A percentile compares a stretch with the other conserved stretches of the same genome.
phyloP scores from a whole-genome alignment of 2,329 filamentous ascomycete species.

The Arthrinium phaeospermum region DNA sequence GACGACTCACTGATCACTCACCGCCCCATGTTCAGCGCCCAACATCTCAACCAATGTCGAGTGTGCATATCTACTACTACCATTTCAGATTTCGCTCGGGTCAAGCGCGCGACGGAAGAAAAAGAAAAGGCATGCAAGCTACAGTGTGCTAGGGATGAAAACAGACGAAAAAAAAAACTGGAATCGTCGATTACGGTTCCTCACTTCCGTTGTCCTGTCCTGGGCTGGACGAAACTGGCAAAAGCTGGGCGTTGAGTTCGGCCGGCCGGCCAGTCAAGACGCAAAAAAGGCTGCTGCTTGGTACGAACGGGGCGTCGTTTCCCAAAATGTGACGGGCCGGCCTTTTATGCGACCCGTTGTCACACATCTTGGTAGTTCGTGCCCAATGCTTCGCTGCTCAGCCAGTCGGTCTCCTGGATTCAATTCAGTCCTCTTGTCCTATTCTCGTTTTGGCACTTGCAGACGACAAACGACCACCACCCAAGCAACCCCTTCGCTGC shows the following conservation, averaged over 20 bases:
- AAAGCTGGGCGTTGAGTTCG: background rate
- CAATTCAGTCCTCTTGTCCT: background rate
- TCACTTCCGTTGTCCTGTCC: constrained; percentile 1
- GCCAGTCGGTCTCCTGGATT: background rate
- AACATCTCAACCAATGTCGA: constrained; percentile 1
- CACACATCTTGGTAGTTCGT: constrained; percentile 19
- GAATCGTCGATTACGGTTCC: constrained; percentile 15
- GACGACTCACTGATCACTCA: constrained; percentile 17
- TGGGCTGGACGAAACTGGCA: background rate
- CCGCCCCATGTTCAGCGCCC: constrained; percentile 16
- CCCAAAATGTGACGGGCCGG: constrained; percentile 21
- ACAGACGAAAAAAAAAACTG: background rate
- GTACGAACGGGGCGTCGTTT: constrained; percentile 14
- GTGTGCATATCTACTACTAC: constrained; percentile 10
- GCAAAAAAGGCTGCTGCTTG: background rate
- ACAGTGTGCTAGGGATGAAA: background rate
- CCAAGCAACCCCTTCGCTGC: background rate
- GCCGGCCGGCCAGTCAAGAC: constrained; percentile 6
- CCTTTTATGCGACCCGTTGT: constrained; percentile 19
- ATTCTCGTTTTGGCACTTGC: constrained; percentile 15
- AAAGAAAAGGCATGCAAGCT: background rate
- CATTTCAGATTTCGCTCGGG: constrained; percentile 9
- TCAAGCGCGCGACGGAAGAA: constrained; percentile 17
- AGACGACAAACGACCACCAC: background rate
- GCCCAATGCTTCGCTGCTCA: constrained; percentile 20